phyloP scores from a whole-genome alignment of 2,329 filamentous ascomycete genomes.

The Dactylonectria estremocensis region DNA sequence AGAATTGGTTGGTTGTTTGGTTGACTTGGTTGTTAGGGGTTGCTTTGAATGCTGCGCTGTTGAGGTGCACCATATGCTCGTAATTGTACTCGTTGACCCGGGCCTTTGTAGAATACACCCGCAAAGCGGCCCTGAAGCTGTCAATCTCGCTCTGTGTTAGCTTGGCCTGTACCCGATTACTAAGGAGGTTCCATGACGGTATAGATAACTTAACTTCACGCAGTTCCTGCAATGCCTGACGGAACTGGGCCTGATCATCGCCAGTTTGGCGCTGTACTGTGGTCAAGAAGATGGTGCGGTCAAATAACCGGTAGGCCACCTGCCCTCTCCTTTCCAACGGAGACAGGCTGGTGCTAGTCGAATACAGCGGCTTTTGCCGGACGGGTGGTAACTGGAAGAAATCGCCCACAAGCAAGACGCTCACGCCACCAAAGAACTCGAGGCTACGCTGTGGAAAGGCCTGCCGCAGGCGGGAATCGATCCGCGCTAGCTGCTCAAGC shows the following conservation, averaged over 20 bases:
- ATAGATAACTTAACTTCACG: not conserved
- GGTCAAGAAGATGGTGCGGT: too few species aligned
- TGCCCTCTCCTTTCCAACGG: not conserved
- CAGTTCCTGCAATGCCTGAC: not conserved
- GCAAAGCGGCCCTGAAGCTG: not conserved
- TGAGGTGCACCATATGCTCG: too few species aligned
- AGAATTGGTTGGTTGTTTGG: too few species aligned
- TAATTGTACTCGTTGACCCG: too few species aligned
- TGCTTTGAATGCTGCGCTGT: too few species aligned
- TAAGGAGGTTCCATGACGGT: not conserved
- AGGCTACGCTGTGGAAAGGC: too few species aligned
- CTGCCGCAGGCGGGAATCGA: too few species aligned
- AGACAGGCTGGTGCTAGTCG: not conserved
- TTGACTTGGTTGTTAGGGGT: too few species aligned
- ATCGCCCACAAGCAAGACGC: not conserved
- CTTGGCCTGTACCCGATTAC: not conserved
- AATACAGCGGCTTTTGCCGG: not conserved
- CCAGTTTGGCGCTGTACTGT: too few species aligned
- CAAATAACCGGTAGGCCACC: too few species aligned
- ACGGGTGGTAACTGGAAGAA: not conserved
- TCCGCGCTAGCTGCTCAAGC: too few species aligned
- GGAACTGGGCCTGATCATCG: not conserved
- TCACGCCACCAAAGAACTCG: not conserved
- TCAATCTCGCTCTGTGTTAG: not conserved
- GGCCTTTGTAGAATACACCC: too few species aligned